Conservation (phyloP, 805 yeast species). For the Saturnispora quitensis region DNA sequence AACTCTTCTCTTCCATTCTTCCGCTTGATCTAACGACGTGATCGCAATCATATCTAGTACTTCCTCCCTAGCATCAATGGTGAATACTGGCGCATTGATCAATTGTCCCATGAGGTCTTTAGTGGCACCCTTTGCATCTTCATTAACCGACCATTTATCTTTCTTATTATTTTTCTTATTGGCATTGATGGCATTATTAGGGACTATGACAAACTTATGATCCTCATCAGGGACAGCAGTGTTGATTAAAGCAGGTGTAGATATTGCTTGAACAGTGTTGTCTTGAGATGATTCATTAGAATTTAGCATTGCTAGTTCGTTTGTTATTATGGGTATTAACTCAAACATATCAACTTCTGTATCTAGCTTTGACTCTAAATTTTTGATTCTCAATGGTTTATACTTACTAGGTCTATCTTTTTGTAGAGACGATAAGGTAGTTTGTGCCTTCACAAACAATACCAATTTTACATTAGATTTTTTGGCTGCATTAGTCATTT, state of each 20-base stretch:
- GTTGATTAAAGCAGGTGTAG: not conserved
- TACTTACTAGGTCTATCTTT: slow-evolving; percentile 38
- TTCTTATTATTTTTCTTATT: slow-evolving; percentile 64
- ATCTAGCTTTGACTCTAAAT: slow-evolving; percentile 52
- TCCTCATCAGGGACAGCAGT: slow-evolving; percentile 6
- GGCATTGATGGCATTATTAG: slow-evolving; percentile 76
- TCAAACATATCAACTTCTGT: slow-evolving; percentile 68
- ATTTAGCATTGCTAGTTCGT: slow-evolving; percentile 11
- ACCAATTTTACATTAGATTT: slow-evolving; percentile 70
- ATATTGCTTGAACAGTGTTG: not conserved
- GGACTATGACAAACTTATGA: slow-evolving; percentile 57
- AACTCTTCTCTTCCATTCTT: slow-evolving; percentile 77
- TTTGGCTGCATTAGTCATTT: slow-evolving; percentile 51
- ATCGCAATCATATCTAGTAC: slow-evolving; percentile 74
- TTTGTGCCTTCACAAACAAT: slow-evolving; percentile 65
- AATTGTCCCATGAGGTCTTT: slow-evolving; percentile 44
- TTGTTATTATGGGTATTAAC: slow-evolving; percentile 36
- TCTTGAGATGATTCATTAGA: slow-evolving; percentile 9
- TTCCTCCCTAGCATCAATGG: slow-evolving; percentile 77
- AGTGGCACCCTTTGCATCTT: slow-evolving; percentile 57
- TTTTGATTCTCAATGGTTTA: slow-evolving; percentile 70
- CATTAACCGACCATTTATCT: slow-evolving; percentile 71
- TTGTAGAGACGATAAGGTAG: slow-evolving; percentile 18
- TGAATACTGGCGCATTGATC: slow-evolving; percentile 60
- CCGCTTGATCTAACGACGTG: slow-evolving; percentile 65